Conservation (phyloP, 2,329 filamentous ascomycete genomes). For the Ceratocystis cacaofunesta region DNA sequence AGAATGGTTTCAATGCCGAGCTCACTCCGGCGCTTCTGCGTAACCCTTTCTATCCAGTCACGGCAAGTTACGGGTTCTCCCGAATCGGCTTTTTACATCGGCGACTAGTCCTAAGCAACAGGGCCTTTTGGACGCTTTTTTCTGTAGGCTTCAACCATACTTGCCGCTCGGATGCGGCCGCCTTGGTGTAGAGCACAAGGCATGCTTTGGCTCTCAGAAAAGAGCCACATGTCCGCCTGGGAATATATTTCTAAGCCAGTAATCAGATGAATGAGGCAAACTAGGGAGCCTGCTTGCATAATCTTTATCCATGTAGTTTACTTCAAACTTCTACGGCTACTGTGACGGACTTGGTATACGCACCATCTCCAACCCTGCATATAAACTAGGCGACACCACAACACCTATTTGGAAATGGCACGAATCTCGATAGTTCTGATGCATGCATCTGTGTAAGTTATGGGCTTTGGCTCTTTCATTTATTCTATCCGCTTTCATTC, state of each 20-base stretch:
- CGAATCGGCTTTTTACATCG: not conserved
- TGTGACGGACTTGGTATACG: not conserved
- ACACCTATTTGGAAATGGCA: not conserved
- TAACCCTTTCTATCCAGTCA: not conserved
- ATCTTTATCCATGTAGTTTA: not conserved
- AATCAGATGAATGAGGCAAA: not conserved
- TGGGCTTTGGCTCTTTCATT: no score
- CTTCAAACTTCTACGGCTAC: not conserved
- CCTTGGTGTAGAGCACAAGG: not conserved
- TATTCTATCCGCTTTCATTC: no score
- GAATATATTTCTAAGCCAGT: not conserved
- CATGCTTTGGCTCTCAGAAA: not conserved
- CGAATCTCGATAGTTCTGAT: not conserved
- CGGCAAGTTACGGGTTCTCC: not conserved
- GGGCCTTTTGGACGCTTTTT: not conserved
- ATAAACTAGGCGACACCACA: not conserved
- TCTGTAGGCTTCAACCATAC: not conserved
- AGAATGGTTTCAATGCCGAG: not conserved
- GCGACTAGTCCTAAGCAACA: not conserved
- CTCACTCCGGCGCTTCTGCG: not conserved
- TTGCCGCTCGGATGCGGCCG: slow-evolving; percentile 3
- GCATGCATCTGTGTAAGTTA: not conserved
- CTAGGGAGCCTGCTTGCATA: not conserved
- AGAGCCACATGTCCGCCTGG: not conserved
- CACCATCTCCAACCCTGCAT: not conserved